Base-by-base conservation (phyloP, 2,329 filamentous ascomycete species). In the Penicillium sp. region DNA sequence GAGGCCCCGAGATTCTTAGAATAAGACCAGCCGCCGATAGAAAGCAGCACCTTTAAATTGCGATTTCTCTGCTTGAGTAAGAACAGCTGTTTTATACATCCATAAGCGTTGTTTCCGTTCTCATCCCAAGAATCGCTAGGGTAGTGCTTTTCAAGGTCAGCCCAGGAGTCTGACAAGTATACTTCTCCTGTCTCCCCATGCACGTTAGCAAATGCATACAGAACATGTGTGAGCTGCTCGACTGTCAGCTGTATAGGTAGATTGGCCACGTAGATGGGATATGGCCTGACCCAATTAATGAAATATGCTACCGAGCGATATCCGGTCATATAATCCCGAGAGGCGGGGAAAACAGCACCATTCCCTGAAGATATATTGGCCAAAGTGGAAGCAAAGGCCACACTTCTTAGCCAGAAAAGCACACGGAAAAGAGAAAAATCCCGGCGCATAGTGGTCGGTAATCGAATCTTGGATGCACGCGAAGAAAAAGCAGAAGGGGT, bases 141-240 rank as follows among this genome's bases (percentile, higher is more conserved):
- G 66, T 89, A 92, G 66, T 86, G 87, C 67, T 88, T 89, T 48
- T 90, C 78, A 2, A 75, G 68, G 42, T 92, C 89, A 25, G 89
- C 82, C 72, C 83, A 92, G 14, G 79, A 75, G 67, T 93, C 89
- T 2, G 84, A 86, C 25, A 89, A 77, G 69, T 81, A 89, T 71
- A 95, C 91, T 74, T 95, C 90, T 49, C 93, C 93, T 12, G 49
- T 43, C 2, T 26, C 25, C 25, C 86, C 81, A 8, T 84, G 83
- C 55, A 96, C 84, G 71, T 97, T 95, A 68, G 90, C 92, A 75
- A 97, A 97, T 8, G 92, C 82, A 66, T 97, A 97, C 18, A 97
- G 84, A 5, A 97, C 76, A 68, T 97, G 93, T 0, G 92, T 97
- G 29, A 97, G 83, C 54, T 89, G 88, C 53, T 92, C 83, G 3